These are phyloP conservation scores for Nicotiana benthamiana DNA, from an alignment of 257 asterid species.

Conservation along the genomic window DNA sequence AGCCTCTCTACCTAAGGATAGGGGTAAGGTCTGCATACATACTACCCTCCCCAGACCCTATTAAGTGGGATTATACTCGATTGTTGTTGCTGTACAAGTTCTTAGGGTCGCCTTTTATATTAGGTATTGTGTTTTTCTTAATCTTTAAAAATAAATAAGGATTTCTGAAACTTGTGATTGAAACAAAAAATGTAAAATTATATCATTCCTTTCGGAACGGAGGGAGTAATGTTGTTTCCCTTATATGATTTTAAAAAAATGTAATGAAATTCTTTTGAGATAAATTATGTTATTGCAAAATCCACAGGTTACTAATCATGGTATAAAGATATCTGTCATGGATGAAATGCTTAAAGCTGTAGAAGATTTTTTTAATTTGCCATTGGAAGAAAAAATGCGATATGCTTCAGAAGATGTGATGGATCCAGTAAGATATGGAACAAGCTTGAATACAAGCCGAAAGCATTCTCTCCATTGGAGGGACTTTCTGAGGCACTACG, in stretches of 20 bases:
- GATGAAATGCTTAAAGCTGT: background rate
- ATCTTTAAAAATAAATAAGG: too few species aligned
- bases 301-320: background rate
- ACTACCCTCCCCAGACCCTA: too few species aligned
- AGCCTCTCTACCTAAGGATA: too few species aligned
- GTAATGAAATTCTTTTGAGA: background rate
- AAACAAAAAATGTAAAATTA: too few species aligned
- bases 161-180: too few species aligned
- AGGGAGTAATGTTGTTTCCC: too few species aligned
- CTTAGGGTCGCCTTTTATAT: too few species aligned
- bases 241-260: background rate
- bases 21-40: too few species aligned
- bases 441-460: conserved; percentile 44
- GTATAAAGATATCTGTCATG: background rate
- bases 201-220: too few species aligned
- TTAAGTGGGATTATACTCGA: too few species aligned
- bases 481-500: conserved; percentile 51
- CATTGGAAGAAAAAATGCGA: background rate
- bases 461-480: conserved; percentile 48
- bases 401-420: conserved; percentile 44
- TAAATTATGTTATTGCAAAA: background rate
- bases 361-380: background rate
- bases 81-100: too few species aligned
- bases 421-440: conserved; percentile 48
- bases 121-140: too few species aligned